Evolutionary conservation across 192 early-diverging fungal genomes (phyloP), one percentile per base, ranked within the genome.

Genomic region (Umbelopsis ramanniana): DNA sequence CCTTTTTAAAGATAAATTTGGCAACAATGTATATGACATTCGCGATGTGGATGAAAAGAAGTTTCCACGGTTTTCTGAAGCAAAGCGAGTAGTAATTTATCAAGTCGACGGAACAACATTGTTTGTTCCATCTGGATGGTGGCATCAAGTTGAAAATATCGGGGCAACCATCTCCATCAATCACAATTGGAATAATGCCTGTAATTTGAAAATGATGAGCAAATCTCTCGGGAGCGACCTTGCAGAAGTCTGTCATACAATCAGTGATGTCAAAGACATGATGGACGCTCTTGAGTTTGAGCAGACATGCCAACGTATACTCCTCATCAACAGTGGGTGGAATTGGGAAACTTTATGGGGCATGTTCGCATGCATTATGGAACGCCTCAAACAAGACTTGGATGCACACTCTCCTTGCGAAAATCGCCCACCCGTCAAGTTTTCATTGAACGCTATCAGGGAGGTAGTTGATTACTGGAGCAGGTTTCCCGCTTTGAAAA

Each of bases 101-200:
- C 92, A 93, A 60, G 22, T 77, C 3, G 79, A 84, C 17, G 92
- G 92, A 23, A 84, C 91, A 66, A 90, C 89, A 1, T 66, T 93
- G 9, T 93, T 91, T 81, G 90, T 93, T 4, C 92, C 92, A 8
- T 86, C 86, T 4, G 86, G 87, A 14, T 93, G 92, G 92, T 90
- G 83, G 78, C 92, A 93, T 82, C 89, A 90, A 70, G 90, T 91
- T 12, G 79, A 81, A 52, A 93, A 93, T 43, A 79, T 89, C 52
- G 89, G 88, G 45, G 83, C 87, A 40, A 89, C 90, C 0, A 90
- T 93, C 43, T 91, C 90, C 6, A 93, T 93, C 73, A 93, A 93
- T 70, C 90, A 90, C 76, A 93, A 93, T 68, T 93, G 92, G 92
- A 73, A 79, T 12, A 91, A 93, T 69, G 86, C 88, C 50, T 85